Base-by-base conservation (phyloP, 805 yeast genomes). In the Spathaspora arborariae region DNA sequence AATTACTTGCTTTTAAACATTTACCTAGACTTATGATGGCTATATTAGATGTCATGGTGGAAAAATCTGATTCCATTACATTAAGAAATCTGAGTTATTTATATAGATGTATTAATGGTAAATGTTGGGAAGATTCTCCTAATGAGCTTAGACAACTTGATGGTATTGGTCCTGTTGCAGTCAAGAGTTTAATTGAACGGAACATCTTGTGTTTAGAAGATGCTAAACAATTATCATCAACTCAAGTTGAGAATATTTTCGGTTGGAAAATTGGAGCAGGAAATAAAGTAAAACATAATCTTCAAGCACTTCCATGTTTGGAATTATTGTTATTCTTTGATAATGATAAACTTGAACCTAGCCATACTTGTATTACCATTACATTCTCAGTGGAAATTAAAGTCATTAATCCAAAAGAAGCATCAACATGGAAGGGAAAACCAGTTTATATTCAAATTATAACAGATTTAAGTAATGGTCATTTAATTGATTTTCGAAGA, bases 61-160 rank as follows among this genome's bases (percentile, higher is more conserved):
- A 60, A 11, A 72, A 64, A 44, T 58, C 62, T 20, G 82, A 78
- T 54, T 70, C 72, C 0, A 51, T 54, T 1, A 75, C 83, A 0
- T 56, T 77, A 39, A 51, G 60, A 19, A 68, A 63, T 38, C 51
- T 75, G 2, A 52, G 79, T 5, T 60, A 58, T 40, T 48, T 80
- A 6, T 51, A 58, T 2, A 58, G 81, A 45, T 70, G 75, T 36
- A 46, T 76, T 1, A 57, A 56, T 39, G 77, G 78, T 0, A 67
- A 63, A 47, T 67, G 80, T 13, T 79, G 85, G 85, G 82, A 78
- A 49, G 72, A 70, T 44, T 55, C 73, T 0, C 57, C 75, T 0
- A 64, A 68, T 56, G 70, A 70, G 3, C 55, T 79, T n/a, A 58
- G 72, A 42, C 84, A 80, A 46, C 45, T 80, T 9, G 73, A 72